phyloP scores from a whole-genome alignment of 257 asterid genomes.

The Rauvolfia tetraphylla region DNA sequence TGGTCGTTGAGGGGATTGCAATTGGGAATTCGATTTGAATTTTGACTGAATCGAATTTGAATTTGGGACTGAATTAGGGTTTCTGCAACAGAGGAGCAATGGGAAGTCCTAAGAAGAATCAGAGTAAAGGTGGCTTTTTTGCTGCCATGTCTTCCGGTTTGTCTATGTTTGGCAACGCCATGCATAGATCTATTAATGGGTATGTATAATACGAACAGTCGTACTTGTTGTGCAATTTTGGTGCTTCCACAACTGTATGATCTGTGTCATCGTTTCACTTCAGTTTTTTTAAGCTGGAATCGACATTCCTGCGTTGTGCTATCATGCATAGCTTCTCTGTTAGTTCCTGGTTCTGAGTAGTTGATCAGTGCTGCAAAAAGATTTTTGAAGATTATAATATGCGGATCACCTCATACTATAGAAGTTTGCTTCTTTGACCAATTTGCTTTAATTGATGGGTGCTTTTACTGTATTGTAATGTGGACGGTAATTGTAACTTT shows the following conservation, averaged over 20 bases:
- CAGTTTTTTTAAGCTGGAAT: neutral
- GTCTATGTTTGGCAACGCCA: slow-evolving; percentile 44
- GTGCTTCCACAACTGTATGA: neutral
- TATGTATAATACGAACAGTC: neutral
- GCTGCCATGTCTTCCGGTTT: slow-evolving; percentile 50
- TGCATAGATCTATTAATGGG: slow-evolving; percentile 62
- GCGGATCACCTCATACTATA: neutral
- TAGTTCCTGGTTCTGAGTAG: neutral
- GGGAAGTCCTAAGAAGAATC: slow-evolving; percentile 35
- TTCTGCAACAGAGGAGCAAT: slow-evolving; percentile 8
- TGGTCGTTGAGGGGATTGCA: neutral
- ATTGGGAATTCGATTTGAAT: neutral
- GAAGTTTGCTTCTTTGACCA: neutral
- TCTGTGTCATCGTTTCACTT: neutral
- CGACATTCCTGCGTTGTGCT: neutral
- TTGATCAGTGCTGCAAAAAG: neutral
- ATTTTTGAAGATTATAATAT: neutral
- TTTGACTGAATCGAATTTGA: neutral
- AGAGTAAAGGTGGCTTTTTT: slow-evolving; percentile 49
- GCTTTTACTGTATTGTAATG: neutral
- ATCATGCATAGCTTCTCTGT: neutral
- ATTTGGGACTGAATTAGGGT: slow-evolving; percentile 8
- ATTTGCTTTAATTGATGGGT: neutral
- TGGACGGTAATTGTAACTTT: neutral
- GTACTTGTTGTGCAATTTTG: neutral